Base-by-base conservation (phyloP, 1,139 yeast species). In the Maudiozyma humilis region DNA sequence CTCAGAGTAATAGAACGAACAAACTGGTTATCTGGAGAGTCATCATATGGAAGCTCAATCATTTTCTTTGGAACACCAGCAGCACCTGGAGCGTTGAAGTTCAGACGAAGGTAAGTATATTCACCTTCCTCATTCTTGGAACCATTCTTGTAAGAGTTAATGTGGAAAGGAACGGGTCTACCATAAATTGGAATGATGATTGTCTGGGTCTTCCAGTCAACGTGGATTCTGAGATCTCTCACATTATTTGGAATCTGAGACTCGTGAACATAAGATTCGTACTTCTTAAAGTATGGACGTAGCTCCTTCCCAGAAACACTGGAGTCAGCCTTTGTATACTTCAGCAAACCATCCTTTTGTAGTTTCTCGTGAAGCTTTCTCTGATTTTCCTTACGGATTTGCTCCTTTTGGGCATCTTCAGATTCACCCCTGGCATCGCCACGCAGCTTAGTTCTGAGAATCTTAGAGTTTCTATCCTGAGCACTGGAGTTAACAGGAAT, bases 91-190 rank as follows among this genome's bases (percentile, higher is more conserved):
- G 96, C 82, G 63, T 89, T 82, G 71, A 91, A 88, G 64, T 91
- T 91, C 57, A 91, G 73, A 65, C 98, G 78, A 57, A 91, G 66
- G 59, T 86, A 89, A 1, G 95, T 89, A 63, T 76, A 88, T 53
- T 89, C 97, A 38, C 97, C 97, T 69, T 93, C 98, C 59, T 91
- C 98, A 53, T 83, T 87, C 60, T 88, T 91, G 19, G 95, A 84
- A 41, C 96, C 97, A 63, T 87, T 89, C 62, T 89, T 91, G 67
- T 86, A 89, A 7, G 96, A 73, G 60, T 88, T 87, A 57, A 91
- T 88, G 63, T 91, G 98, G 72, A 91, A 89, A 25, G 98, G 98
- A 41, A 93, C 98, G 2, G 98, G 96, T 59, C 98, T 77, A 49
- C 98, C 98, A 57, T 83, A 79, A 49, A 91, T 84, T 41, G 98